Evolutionary conservation across 345 rosid genomes (phyloP).

Genomic region (Eucalyptus dawsonii): DNA sequence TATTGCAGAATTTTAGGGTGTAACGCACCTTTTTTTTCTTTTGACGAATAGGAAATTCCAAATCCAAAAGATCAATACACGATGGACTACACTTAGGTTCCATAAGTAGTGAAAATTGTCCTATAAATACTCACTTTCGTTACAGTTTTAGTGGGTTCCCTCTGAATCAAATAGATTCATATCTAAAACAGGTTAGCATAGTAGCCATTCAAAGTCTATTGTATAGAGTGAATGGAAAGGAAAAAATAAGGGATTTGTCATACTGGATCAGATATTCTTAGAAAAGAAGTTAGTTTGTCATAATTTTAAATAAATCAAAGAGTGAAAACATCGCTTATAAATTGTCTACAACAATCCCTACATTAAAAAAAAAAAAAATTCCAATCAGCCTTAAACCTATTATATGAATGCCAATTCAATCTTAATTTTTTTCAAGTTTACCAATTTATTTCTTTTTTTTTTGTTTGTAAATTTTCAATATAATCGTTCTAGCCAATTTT

Average conservation of each 20-base stretch:
- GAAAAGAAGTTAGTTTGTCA: background rate
- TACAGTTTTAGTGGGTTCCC: fast-evolving
- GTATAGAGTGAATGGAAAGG: no score
- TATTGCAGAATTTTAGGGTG: background rate
- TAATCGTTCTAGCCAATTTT: fast-evolving
- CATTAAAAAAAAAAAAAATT: background rate
- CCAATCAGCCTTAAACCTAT: background rate
- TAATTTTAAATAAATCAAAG: background rate
- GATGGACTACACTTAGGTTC: no score
- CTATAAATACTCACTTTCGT: no score
- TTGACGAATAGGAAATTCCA: no score
- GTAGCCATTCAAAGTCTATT: no score
- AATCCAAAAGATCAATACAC: no score
- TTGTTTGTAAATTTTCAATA: background rate
- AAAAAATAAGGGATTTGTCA: background rate
- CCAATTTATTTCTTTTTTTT: background rate
- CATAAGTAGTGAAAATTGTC: no score
- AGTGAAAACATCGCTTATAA: background rate
- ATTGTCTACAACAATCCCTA: background rate
- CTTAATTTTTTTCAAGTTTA: background rate
- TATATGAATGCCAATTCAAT: fast-evolving
- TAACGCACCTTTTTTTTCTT: no score
- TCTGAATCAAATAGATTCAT: no score
- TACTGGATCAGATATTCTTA: background rate
- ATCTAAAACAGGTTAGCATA: no score